Conservation (phyloP, 352 stramenopile species). For the Globisporangium abappressorium region DNA sequence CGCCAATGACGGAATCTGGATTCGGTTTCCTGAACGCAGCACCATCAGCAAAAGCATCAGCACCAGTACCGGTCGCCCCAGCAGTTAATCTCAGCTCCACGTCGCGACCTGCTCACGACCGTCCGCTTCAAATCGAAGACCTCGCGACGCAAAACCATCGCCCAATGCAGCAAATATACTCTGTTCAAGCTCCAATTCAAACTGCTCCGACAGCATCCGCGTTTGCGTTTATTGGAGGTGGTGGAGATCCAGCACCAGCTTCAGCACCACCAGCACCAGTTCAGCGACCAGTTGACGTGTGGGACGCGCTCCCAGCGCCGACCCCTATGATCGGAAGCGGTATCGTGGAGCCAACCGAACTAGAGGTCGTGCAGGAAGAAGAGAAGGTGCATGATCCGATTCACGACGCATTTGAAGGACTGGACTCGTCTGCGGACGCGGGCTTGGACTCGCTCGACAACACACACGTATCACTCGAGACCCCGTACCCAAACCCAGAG, state of each 20-base stretch:
- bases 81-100: slow-evolving; percentile 13
- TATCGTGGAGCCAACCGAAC: not conserved
- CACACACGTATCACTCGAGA: slow-evolving; percentile 28
- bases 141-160: slow-evolving; percentile 11
- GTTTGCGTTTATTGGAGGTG: slow-evolving; percentile 47
- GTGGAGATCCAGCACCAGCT: slow-evolving; percentile 17
- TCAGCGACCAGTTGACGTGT: slow-evolving; percentile 41
- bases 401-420: slow-evolving; percentile 79
- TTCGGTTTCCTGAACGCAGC: slow-evolving; percentile 36
- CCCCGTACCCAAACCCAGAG: slow-evolving; percentile 23
- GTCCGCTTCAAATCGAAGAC: slow-evolving; percentile 18
- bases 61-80: not conserved
- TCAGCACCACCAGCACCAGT: slow-evolving; percentile 8
- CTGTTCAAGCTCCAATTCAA: not conserved
- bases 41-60: slow-evolving; percentile 12
- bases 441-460: slow-evolving; percentile 34
- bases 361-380: slow-evolving; percentile 12
- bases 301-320: slow-evolving; percentile 53
- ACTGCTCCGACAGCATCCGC: slow-evolving; percentile 25
- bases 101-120: slow-evolving; percentile 13
- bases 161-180: slow-evolving; percentile 7
- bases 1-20: slow-evolving; percentile 30
- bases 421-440: slow-evolving; percentile 42
- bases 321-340: slow-evolving; percentile 23
- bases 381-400: slow-evolving; percentile 59